Conservation (phyloP, 2,329 filamentous ascomycete species). For the Rhynchosporium secalis region DNA sequence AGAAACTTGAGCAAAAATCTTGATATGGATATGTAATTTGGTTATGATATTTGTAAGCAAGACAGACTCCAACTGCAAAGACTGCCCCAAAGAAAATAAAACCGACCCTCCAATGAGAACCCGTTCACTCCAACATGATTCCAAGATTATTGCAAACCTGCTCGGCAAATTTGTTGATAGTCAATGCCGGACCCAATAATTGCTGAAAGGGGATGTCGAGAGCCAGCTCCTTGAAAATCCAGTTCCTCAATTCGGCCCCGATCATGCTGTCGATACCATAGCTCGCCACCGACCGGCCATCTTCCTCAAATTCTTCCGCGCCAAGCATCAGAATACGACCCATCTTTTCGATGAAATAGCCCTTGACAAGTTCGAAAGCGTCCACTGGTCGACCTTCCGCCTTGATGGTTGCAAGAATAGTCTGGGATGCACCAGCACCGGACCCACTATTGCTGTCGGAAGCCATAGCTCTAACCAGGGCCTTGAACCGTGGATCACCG, state of each 20-base stretch:
- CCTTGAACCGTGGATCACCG: slow-evolving; percentile 21
- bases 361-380: slow-evolving; percentile 42
- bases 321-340: slow-evolving; percentile 49
- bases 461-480: no score
- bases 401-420: slow-evolving; percentile 20
- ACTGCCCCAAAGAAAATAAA: no score
- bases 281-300: slow-evolving; percentile 45
- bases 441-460: no score
- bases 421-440: not conserved
- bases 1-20: no score
- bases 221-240: slow-evolving; percentile 43
- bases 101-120: no score
- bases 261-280: slow-evolving; percentile 41
- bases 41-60: no score
- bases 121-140: no score
- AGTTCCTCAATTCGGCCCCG: slow-evolving; percentile 31
- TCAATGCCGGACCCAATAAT: slow-evolving; percentile 40
- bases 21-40: no score
- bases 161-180: slow-evolving; percentile 12
- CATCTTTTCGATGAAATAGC: slow-evolving; percentile 44
- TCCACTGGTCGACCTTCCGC: slow-evolving; percentile 21
- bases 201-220: slow-evolving; percentile 44
- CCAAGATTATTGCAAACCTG: no score
- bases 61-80: no score
- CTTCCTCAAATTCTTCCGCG: slow-evolving; percentile 47